A percentile compares a stretch with the other conserved stretches of the same genome.
Evolutionary conservation across 2,329 filamentous ascomycete species (phyloP).

Genomic region (Clonostachys byssicola): DNA sequence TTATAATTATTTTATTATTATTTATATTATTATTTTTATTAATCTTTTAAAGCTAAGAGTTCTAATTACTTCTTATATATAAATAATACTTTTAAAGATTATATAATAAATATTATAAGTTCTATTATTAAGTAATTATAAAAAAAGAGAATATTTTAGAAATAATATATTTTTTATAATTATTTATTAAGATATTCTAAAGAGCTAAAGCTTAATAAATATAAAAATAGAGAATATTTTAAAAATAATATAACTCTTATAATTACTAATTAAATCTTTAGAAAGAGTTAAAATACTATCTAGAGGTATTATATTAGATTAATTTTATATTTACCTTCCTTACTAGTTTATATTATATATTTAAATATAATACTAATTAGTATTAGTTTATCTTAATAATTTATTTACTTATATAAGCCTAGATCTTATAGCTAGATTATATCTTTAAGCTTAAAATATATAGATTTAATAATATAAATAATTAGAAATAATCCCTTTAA

Average conservation of each 20-base stretch:
- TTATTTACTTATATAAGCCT: no score
- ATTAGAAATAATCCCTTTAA: no score
- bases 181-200: constrained; percentile 1
- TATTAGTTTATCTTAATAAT: background rate
- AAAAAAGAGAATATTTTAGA: background rate
- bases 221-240: no score
- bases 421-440: no score
- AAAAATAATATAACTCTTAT: background rate
- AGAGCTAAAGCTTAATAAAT: background rate
- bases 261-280: background rate
- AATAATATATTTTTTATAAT: constrained; percentile 1
- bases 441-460: no score
- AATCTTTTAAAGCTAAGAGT: background rate
- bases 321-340: background rate
- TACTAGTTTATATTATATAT: constrained; percentile 1
- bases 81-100: background rate
- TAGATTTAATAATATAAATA: no score
- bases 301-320: constrained; percentile 1
- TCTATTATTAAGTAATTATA: constrained; percentile 2
- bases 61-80: background rate
- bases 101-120: no score
- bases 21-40: background rate
- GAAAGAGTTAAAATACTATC: background rate
- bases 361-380: background rate
- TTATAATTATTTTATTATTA: background rate